Percentiles rank a stretch among this genome's conserved stretches.
Evolutionary conservation across 257 asterid species (phyloP).

Genomic region (Nicotiana obtusifolia): DNA sequence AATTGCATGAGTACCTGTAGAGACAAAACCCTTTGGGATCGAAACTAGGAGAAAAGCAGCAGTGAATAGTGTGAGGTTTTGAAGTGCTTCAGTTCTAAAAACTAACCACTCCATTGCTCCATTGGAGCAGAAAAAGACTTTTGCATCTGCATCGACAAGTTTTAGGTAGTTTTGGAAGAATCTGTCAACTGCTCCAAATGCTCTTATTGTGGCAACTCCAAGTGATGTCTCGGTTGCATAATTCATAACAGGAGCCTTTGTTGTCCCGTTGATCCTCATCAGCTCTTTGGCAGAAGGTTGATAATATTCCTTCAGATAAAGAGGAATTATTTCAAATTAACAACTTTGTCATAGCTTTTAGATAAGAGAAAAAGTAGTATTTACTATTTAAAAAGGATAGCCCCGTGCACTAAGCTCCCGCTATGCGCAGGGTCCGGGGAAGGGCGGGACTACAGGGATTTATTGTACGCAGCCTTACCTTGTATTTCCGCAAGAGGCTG

Average conservation of each 20-base stretch:
- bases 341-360: too few species aligned
- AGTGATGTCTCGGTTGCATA: slow-evolving; percentile 73
- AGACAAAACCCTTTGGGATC: slow-evolving; percentile 38
- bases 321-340: not conserved
- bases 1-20: slow-evolving; percentile 42
- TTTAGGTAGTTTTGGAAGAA: slow-evolving; percentile 55
- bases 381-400: too few species aligned
- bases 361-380: too few species aligned
- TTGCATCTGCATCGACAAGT: slow-evolving; percentile 64
- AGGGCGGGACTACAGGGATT: too few species aligned
- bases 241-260: slow-evolving; percentile 81
- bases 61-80: slow-evolving; percentile 54
- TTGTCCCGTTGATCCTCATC: slow-evolving; percentile 75
- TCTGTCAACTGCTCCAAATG: slow-evolving; percentile 41
- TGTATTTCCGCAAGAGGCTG: too few species aligned
- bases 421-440: too few species aligned
- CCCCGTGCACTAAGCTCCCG: too few species aligned
- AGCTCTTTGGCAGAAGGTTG: slow-evolving; percentile 72
- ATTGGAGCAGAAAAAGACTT: slow-evolving; percentile 51
- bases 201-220: slow-evolving; percentile 65
- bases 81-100: slow-evolving; percentile 64
- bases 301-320: slow-evolving; percentile 49
- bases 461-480: too few species aligned
- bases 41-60: slow-evolving; percentile 50
- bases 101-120: slow-evolving; percentile 71